Evolutionary conservation across 1,284 basidiomycete genomes (phyloP).

Genomic region (Papiliotrema nemorosa): DNA sequence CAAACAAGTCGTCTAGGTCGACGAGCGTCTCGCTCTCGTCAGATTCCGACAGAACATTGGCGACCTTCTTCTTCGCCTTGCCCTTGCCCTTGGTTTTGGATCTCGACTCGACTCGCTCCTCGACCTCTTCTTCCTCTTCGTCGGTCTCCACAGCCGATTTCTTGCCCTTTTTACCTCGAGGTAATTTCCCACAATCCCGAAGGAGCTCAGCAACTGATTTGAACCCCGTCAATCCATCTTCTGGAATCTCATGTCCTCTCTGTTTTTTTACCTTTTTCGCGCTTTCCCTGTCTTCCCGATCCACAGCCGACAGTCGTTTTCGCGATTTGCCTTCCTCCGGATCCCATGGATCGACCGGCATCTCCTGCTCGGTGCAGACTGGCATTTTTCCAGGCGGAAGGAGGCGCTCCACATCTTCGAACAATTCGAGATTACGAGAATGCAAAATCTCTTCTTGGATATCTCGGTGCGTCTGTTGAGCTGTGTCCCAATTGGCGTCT

Average conservation of each 20-base stretch:
- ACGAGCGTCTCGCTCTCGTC: constrained; percentile 18
- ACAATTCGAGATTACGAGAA: constrained; percentile 84
- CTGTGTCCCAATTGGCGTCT: constrained; percentile 86
- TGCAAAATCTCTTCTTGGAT: constrained; percentile 86
- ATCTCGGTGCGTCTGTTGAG: constrained; percentile 79
- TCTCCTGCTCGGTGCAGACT: constrained; percentile 69
- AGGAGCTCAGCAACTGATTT: constrained; percentile 41
- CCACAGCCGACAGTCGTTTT: constrained; percentile 15
- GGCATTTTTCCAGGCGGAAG: constrained; percentile 76
- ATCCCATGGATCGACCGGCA: constrained; percentile 54
- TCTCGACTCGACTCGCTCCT: too few species aligned
- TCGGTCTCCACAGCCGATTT: neutral
- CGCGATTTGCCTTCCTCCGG: constrained; percentile 35
- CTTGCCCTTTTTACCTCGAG: neutral
- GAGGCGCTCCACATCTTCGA: constrained; percentile 82
- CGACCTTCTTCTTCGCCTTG: constrained; percentile 7
- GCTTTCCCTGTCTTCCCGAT: constrained; percentile 12
- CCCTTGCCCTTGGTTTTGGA: constrained; percentile 8
- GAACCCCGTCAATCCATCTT: constrained; percentile 43
- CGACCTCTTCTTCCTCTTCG: neutral
- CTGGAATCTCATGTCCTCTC: constrained; percentile 41
- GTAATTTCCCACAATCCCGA: constrained; percentile 17
- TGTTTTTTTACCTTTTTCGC: constrained; percentile 17
- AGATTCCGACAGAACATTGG: neutral
- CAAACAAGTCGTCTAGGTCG: constrained; percentile 13